phyloP scores from a whole-genome alignment of 2,329 filamentous ascomycete species.

The Nothophoma quercina region DNA sequence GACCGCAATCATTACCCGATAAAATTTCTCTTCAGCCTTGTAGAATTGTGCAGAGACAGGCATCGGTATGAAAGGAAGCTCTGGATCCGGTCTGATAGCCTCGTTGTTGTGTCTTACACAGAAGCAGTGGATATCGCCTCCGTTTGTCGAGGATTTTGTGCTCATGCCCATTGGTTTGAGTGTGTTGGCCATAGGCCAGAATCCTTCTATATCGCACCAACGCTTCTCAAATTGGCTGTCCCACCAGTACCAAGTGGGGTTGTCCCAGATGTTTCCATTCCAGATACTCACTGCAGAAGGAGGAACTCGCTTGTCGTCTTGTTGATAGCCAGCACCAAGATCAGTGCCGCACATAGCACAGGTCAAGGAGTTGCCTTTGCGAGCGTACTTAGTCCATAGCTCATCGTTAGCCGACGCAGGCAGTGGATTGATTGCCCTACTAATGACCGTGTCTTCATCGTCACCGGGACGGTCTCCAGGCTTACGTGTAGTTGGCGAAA shows the following conservation, averaged over 20 bases:
- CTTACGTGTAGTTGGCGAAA: no score
- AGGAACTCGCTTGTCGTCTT: slow-evolving; percentile 15
- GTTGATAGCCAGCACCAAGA: slow-evolving; percentile 21
- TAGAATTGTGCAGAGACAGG: no score
- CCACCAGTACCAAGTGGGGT: slow-evolving; percentile 1
- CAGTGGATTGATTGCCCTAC: no score
- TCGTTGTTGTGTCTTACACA: not conserved
- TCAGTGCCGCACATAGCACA: slow-evolving; percentile 30
- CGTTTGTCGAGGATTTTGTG: not conserved
- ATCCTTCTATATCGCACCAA: not conserved
- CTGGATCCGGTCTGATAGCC: no score
- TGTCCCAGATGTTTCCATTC: not conserved
- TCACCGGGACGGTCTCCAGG: no score
- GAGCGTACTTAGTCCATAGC: slow-evolving; percentile 5
- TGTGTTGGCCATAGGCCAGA: not conserved
- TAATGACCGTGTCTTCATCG: no score
- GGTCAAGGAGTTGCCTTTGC: slow-evolving; percentile 21
- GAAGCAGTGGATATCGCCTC: not conserved
- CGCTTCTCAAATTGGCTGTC: not conserved
- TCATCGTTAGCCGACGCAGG: not conserved
- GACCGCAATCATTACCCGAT: no score
- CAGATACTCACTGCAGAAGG: slow-evolving; percentile 29
- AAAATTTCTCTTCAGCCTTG: not conserved
- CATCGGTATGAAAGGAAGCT: no score
- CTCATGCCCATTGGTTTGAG: not conserved